Base-by-base conservation (phyloP, 345 rosid species). In the Arabis hirsuta region DNA sequence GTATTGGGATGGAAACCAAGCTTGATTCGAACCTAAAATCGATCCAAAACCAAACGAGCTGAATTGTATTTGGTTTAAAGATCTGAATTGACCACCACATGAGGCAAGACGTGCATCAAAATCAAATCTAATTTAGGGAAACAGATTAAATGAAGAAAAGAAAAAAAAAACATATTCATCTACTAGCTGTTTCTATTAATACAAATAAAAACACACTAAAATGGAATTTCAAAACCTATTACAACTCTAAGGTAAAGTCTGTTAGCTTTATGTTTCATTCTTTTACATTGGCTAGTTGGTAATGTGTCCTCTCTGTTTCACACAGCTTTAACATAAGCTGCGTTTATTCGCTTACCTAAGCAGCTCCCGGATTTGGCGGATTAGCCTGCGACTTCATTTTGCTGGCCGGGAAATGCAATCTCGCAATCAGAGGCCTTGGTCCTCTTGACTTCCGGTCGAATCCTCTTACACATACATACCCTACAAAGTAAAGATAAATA, bases 391-490 rank as follows among this genome's bases (percentile, higher is more conserved):
- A 38, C 77, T 55, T 88, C 81, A 57, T 71, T 52, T 74, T 96
- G 67, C 98, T 96, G 19, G 81, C 87, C 3, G 98, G 94, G 72
- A 88, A 87, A 61, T 96, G 99, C 73, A 96, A 68, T 64, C 99
- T 84, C 52, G 96, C 92, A 31, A 80, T 76, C 73, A 96, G 82
- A 12, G 98, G 99, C 10, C 81, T 84, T 5, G 98, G 96, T 55
- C 85, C 98, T 43, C 91, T 73, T 47, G 84, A 66, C 62, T 81
- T 64, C 26, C 82, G 79, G 53, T 96, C 97, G 51, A 96, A 90
- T 44, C 99, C 99, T 58, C 99, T 82, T 24, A 92, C 94, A 61
- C 98, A 96, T 57, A 96, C 92, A 63, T 73, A 92, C 46, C 98
- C 98, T 96, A 94, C 82, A 82, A 32, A 63, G 41, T 53, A 29